Conservation (phyloP, 306 rosid genomes). For the Clitoria ternatea region DNA sequence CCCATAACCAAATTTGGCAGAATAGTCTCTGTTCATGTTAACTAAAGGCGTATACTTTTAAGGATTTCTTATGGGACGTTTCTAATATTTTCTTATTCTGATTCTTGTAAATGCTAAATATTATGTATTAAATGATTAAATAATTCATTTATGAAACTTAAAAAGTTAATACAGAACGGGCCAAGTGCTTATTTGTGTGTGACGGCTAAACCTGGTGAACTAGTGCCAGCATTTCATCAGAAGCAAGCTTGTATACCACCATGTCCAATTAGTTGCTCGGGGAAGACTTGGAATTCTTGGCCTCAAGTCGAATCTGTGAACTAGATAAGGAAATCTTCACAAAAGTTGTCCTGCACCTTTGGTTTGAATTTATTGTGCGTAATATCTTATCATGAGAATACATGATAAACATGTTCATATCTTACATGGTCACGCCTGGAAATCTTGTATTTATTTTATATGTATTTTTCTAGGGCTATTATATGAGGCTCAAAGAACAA, state of each 20-base stretch:
- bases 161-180: too few species aligned
- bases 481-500: not conserved
- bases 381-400: not conserved
- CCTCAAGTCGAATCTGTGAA: too few species aligned
- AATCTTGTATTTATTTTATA: not conserved
- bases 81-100: not conserved
- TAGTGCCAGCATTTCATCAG: constrained; percentile 50
- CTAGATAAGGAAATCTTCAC: too few species aligned
- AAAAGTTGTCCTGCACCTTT: too few species aligned
- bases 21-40: not conserved
- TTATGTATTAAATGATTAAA: too few species aligned
- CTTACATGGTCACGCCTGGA: not conserved
- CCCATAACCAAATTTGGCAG: not conserved
- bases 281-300: too few species aligned
- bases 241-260: constrained; percentile 53
- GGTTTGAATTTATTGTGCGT: not conserved
- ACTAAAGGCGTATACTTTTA: not conserved
- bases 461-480: not conserved
- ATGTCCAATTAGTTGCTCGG: too few species aligned
- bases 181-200: not conserved
- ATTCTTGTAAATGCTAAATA: not conserved
- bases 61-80: not conserved
- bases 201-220: constrained; percentile 19
- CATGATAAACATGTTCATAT: not conserved
- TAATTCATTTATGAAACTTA: too few species aligned